Conservation (phyloP, 345 rosid species). For the Populus euphratica region DNA sequence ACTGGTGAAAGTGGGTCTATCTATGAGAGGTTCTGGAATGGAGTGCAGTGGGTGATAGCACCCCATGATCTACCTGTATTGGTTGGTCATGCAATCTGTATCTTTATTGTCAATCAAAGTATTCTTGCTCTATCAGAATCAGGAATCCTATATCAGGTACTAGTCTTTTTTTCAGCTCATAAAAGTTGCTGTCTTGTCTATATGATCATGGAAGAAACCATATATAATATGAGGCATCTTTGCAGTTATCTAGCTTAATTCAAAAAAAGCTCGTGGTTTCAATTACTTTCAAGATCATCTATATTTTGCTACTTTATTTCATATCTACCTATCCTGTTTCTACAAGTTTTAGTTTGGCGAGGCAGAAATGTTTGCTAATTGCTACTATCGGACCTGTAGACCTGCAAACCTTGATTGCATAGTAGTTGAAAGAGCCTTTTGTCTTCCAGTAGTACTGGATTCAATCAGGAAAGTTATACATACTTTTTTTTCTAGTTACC, state of each 20-base stretch:
- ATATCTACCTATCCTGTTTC: not conserved
- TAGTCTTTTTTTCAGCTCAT: not conserved
- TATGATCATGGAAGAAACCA: not conserved
- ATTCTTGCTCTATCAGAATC: constrained; percentile 58
- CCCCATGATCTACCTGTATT: constrained; percentile 52
- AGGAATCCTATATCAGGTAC: constrained; percentile 60
- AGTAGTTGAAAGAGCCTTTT: not conserved
- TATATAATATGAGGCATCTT: not conserved
- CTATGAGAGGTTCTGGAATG: constrained; percentile 76
- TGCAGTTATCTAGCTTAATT: not conserved
- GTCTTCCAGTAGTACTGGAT: not conserved
- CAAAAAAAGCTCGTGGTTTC: not conserved
- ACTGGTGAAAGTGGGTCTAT: constrained; percentile 64
- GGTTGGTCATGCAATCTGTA: constrained; percentile 45
- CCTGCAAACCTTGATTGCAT: not conserved
- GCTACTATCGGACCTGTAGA: not conserved
- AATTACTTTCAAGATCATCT: not conserved
- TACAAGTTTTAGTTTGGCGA: not conserved
- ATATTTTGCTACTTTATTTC: not conserved
- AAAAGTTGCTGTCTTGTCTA: not conserved
- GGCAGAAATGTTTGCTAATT: not conserved
- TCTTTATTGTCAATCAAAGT: constrained; percentile 54
- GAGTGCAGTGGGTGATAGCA: constrained; percentile 67
- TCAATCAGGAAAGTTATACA: not conserved
- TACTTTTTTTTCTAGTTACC: not conserved